Conservation (phyloP, 805 yeast genomes). For the Clavispora fructus region DNA sequence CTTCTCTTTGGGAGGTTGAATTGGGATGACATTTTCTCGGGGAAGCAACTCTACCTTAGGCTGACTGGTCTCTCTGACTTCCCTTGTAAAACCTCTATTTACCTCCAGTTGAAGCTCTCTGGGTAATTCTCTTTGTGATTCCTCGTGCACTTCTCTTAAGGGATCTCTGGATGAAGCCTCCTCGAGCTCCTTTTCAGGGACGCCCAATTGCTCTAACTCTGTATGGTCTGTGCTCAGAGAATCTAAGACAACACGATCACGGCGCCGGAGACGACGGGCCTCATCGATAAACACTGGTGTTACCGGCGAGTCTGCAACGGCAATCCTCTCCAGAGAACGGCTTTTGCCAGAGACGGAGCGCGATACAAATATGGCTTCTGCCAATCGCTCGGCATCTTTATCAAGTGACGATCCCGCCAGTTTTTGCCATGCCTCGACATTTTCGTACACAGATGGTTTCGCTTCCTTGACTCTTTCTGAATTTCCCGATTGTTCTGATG, state of each 20-base stretch:
- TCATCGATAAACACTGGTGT: background rate
- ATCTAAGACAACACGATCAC: background rate
- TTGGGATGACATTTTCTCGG: background rate
- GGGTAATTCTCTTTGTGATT: background rate
- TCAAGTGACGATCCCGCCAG: constrained; percentile 17
- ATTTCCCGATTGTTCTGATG: background rate
- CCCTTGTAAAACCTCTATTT: background rate
- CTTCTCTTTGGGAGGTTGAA: background rate
- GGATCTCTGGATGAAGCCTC: background rate
- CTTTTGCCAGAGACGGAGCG: constrained; percentile 5
- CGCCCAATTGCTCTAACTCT: background rate
- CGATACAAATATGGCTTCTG: constrained; percentile 36
- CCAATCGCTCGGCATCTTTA: constrained; percentile 31
- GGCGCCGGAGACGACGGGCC: background rate
- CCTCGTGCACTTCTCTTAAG: background rate
- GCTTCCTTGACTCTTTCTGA: background rate
- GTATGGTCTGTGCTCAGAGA: background rate
- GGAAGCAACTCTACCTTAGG: background rate
- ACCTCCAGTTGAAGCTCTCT: background rate
- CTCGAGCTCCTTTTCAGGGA: background rate
- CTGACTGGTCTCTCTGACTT: background rate
- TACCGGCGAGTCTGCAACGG: background rate
- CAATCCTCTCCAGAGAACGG: background rate
- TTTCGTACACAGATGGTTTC: constrained; percentile 11
- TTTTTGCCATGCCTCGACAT: constrained; percentile 36